Evolutionary conservation across 148 eudicot species (phyloP).

Genomic region (Cornus suecica): DNA sequence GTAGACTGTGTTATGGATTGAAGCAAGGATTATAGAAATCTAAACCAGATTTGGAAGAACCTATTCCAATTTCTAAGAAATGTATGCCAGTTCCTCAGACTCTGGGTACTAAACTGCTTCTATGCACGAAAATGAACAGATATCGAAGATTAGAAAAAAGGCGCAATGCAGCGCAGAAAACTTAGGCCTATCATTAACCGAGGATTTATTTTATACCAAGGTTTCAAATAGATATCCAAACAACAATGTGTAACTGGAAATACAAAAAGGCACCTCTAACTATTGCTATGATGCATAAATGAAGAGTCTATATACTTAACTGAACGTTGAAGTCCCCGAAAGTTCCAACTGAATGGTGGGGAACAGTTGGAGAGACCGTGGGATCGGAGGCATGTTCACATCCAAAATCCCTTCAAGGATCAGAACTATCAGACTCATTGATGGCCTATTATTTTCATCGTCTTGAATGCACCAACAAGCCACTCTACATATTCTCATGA

Average conservation of each 20-base stretch:
- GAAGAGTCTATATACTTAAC: neutral
- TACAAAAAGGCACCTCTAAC: neutral
- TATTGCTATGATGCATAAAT: neutral
- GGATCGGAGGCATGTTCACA: constrained; percentile 42
- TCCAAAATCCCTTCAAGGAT: constrained; percentile 46
- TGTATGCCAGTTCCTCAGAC: neutral
- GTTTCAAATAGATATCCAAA: neutral
- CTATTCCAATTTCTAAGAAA: neutral
- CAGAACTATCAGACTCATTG: constrained; percentile 45
- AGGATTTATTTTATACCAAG: neutral
- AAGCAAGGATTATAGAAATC: neutral
- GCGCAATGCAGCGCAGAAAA: neutral
- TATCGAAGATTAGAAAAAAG: neutral
- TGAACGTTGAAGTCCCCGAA: neutral
- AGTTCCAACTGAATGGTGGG: constrained; percentile 17
- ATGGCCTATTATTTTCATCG: constrained; percentile 37
- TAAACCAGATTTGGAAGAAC: too few species aligned
- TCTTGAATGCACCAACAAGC: constrained; percentile 56
- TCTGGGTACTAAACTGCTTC: neutral
- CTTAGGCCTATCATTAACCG: neutral
- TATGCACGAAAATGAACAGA: neutral
- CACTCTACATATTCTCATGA: constrained; percentile 31
- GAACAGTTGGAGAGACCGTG: constrained; percentile 29
- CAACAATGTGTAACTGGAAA: neutral
- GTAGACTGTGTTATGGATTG: neutral